Base-by-base conservation (phyloP, 441 rosid species). In the Macaranga tanarius region DNA sequence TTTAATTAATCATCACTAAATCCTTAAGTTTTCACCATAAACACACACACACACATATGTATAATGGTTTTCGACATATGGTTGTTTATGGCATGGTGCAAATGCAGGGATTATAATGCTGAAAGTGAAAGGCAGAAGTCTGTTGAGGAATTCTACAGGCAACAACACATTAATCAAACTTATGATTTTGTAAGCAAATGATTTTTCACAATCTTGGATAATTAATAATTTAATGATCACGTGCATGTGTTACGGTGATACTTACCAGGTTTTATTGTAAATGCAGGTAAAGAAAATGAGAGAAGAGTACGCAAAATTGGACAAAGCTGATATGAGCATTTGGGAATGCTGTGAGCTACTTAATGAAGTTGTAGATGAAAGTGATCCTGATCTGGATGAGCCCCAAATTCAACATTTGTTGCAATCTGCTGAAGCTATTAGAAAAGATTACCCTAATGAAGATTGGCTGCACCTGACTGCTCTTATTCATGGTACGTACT, bases 291-390 rank as follows among this genome's bases (percentile, higher is more conserved):
- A 67, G 74, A 79, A 76, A 70, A 89, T 84, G 93, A 82, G 89
- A 75, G 86, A 70, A 42, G 88, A 88, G 5, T 92, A 92, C 63
- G 81, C 72, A 38, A 92, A 90, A 74, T 54, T 92, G 68, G 84
- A 88, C 42, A 92, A 80, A 60, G 86, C 45, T 7, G 89, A 72
- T 64, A 92, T 94, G 97, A 86, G 93, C 71, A 85, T 94, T 17
- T 94, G 98, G 97, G 96, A 93, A 77, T 92, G 97, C 73, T 93
- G 95, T 68, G 95, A 91, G 81, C 88, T 92, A 0, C 83, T 93
- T 0, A 92, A 92, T 25, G 86, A 87, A 7, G 91, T 90, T 1
- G 85, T 92, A 4, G 97, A 91, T 65, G 98, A 93, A 6, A 93
- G 97, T 62, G 98, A 90, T 76, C 98, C 98, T 20, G 97, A 90